A percentile compares a stretch with the other conserved stretches of the same genome.
phyloP scores from a whole-genome alignment of 495 filamentous ascomycete species.

The Neurospora sp. region DNA sequence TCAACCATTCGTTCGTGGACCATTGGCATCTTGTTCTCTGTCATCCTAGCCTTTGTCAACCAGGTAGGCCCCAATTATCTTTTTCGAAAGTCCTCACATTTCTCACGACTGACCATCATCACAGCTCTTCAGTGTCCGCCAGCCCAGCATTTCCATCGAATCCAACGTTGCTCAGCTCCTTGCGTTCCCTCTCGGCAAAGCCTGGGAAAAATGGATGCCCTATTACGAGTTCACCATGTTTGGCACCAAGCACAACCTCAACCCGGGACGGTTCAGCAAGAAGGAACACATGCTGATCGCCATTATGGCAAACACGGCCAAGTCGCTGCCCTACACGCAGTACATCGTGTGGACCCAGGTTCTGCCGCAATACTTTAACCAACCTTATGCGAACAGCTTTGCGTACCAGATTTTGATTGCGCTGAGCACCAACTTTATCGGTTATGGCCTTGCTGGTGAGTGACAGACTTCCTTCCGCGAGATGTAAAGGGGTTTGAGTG shows the following conservation, averaged over 20 bases:
- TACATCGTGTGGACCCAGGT: constrained; percentile 37
- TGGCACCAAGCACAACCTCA: constrained; percentile 29
- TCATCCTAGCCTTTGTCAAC: constrained; percentile 32
- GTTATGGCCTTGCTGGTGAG: constrained; percentile 44
- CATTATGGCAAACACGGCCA: constrained; percentile 33
- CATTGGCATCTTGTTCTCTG: constrained; percentile 28
- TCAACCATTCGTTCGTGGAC: constrained; percentile 32
- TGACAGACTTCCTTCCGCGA: constrained; percentile 2
- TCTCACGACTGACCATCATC: neutral
- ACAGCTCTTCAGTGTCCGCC: constrained; percentile 29
- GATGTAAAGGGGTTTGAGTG: neutral
- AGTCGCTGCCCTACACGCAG: constrained; percentile 29
- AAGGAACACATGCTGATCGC: constrained; percentile 46
- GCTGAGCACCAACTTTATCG: constrained; percentile 39
- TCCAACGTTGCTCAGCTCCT: constrained; percentile 30
- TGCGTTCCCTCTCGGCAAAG: constrained; percentile 30
- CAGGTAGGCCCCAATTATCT: neutral
- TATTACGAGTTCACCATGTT: constrained; percentile 29
- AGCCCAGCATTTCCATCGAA: constrained; percentile 26
- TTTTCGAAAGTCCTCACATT: neutral
- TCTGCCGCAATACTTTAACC: constrained; percentile 32
- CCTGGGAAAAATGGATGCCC: constrained; percentile 23
- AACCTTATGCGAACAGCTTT: constrained; percentile 25
- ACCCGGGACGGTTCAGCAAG: constrained; percentile 41
- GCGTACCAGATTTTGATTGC: constrained; percentile 35